A percentile compares a stretch with the other conserved stretches of the same genome.
These are phyloP conservation scores for Pestalotiopsis sp. DNA, from an alignment of 2,329 filamentous ascomycete species.

Conservation along the genomic window DNA sequence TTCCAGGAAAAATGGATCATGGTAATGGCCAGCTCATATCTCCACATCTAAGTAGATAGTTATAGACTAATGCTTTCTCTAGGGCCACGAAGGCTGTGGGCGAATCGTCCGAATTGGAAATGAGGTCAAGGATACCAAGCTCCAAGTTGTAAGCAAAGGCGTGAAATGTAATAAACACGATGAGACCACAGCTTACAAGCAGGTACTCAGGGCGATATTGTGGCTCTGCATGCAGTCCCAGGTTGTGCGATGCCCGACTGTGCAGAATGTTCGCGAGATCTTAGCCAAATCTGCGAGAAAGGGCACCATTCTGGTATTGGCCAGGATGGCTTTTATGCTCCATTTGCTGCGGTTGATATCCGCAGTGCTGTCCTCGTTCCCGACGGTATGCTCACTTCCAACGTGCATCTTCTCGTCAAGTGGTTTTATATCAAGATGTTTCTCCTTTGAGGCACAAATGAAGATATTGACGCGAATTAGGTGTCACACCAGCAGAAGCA, in stretches of 20 bases:
- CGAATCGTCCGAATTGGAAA: slow-evolving; percentile 25
- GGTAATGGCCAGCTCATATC: slow-evolving; percentile 6
- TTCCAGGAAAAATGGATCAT: slow-evolving; percentile 31
- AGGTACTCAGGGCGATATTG: slow-evolving; percentile 28
- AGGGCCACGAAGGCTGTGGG: slow-evolving; percentile 30
- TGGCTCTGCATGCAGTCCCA: slow-evolving; percentile 33
- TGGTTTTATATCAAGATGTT: not conserved
- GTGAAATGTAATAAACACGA: not conserved
- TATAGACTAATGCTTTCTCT: not conserved
- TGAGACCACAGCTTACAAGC: not conserved
- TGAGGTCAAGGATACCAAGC: slow-evolving; percentile 11
- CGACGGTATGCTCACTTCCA: slow-evolving; percentile 15
- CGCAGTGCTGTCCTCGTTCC: slow-evolving; percentile 25
- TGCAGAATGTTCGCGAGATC: slow-evolving; percentile 40
- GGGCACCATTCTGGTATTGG: slow-evolving; percentile 46
- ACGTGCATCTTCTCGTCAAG: not conserved
- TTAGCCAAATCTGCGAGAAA: slow-evolving; percentile 38
- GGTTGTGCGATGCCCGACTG: slow-evolving; percentile 35
- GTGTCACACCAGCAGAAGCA: slow-evolving; percentile 31
- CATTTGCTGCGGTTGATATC: slow-evolving; percentile 36
- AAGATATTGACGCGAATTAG: slow-evolving; percentile 5
- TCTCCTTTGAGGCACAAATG: not conserved
- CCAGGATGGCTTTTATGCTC: slow-evolving; percentile 45
- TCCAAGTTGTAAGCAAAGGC: not conserved
- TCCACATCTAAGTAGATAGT: not conserved